Evolutionary conservation across 2,329 filamentous ascomycete genomes (phyloP), one percentile per base, ranked within the genome.

Genomic region (Clarireedia sp.): DNA sequence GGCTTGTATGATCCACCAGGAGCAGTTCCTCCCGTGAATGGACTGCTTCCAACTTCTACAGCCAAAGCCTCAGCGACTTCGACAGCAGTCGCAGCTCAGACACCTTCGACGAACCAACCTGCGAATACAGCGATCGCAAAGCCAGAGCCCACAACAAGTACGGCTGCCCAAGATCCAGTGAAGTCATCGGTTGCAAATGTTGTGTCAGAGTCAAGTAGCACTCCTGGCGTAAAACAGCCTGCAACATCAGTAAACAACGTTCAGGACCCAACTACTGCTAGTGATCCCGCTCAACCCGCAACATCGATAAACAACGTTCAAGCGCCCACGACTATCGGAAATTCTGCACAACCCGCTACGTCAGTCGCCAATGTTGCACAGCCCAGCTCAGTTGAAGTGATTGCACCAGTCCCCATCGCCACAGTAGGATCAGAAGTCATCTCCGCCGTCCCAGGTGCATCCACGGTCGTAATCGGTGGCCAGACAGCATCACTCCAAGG

Each of bases 1-100:
- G 72, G 72, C 2, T 62, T 73, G 3, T 73, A 72, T 57, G 72
- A 73, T 53, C 71, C 71, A 5, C 70, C 71, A 8, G 72, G 71
- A 60, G 71, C 71, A 17, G 64, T 73, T 14, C 70, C 71, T 3
- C 64, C 70, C 10, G 48, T 70, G 5, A 63, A 61, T 14, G 68
- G 51, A 10, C 53, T 63, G 5, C 55, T 62, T 7, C 38, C 67
- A 2, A 59, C 62, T 3, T 45, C 50, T 45, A 62, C 68, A 16
- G 50, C 66, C 3, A 58, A 51, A 43, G 3, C 43, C 21, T 16
- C 51, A 14, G 23, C 37, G 16, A 51, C 60, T 10, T 54, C 60
- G 10, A 59, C 60, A 5, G 57, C 57, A 29, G 51, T 52, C 17
- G 55, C 61, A 16, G 54, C 57, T 12, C 54, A 60, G n/a, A 61